These are phyloP conservation scores for Casuarina cunninghamiana DNA, from an alignment of 306 rosid species.

Conservation along the genomic window DNA sequence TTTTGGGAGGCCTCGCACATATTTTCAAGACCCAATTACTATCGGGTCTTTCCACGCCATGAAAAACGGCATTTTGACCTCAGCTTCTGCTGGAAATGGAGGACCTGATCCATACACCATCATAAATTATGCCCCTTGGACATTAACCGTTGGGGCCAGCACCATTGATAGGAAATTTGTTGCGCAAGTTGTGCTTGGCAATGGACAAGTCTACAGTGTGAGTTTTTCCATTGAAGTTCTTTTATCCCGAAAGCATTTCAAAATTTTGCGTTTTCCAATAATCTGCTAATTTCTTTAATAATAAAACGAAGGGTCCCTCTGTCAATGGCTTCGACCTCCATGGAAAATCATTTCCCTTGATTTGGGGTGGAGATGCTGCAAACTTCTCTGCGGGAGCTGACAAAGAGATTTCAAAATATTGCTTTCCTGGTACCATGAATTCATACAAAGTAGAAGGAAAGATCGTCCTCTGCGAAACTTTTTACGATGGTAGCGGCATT, in stretches of 20 bases:
- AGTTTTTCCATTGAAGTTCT: neutral
- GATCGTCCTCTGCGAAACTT: conserved; percentile 27
- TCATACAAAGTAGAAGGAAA: conserved; percentile 20
- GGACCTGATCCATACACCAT: conserved; percentile 21
- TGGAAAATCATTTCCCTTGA: conserved; percentile 23
- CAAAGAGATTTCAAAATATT: conserved; percentile 15
- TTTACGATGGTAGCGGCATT: conserved; percentile 15
- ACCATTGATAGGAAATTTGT: conserved; percentile 34
- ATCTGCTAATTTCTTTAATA: neutral
- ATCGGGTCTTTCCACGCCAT: conserved; percentile 39
- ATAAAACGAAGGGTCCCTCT: conserved; percentile 26
- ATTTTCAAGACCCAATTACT: conserved; percentile 30
- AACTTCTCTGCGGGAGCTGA: conserved; percentile 31
- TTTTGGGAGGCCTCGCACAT: neutral
- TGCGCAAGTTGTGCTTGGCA: conserved; percentile 33
- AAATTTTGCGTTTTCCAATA: neutral
- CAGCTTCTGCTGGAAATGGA: conserved; percentile 36
- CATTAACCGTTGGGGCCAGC: conserved; percentile 34
- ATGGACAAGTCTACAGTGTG: conserved; percentile 20
- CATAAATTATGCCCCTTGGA: conserved; percentile 39
- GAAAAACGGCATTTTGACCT: conserved; percentile 28
- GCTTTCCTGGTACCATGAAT: conserved; percentile 8
- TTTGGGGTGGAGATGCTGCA: conserved; percentile 45
- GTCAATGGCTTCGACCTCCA: conserved; percentile 27
- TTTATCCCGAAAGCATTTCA: neutral